A percentile compares a stretch with the other conserved stretches of the same genome.
Evolutionary conservation across 495 filamentous ascomycete genomes (phyloP).

Genomic region (Hyaloscypha bicolor): DNA sequence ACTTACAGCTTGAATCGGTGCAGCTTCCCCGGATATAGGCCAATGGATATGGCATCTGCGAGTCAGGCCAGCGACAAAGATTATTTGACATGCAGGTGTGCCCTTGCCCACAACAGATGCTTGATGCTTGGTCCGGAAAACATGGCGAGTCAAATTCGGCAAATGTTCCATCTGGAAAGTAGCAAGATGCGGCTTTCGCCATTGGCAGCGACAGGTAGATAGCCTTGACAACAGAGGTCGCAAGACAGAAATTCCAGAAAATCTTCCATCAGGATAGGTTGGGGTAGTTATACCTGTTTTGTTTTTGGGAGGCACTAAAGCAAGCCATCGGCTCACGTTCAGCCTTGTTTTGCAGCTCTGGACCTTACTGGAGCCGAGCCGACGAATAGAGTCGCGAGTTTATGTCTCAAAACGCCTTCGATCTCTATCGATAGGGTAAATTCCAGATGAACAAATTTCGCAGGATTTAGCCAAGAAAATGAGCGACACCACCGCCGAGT

Average conservation of each 20-base stretch:
- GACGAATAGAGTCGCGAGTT: background rate
- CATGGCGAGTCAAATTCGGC: slow-evolving; percentile 10
- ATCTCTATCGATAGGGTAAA: too few species aligned
- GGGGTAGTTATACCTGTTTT: background rate
- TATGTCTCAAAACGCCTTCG: background rate
- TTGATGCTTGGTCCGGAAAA: slow-evolving; percentile 6
- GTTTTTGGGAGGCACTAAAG: background rate
- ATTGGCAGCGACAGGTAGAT: background rate
- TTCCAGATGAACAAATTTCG: too few species aligned
- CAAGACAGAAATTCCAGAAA: background rate
- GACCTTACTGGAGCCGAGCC: background rate
- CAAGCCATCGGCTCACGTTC: background rate
- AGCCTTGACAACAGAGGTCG: background rate
- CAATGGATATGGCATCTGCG: background rate
- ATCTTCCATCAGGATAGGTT: background rate
- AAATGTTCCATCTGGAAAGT: slow-evolving; percentile 13
- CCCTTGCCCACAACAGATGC: slow-evolving; percentile 12
- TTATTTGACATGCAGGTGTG: slow-evolving; percentile 19
- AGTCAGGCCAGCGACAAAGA: slow-evolving; percentile 8
- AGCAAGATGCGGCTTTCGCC: slow-evolving; percentile 1
- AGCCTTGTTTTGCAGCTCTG: background rate
- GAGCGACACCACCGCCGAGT: too few species aligned
- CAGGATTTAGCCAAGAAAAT: too few species aligned
- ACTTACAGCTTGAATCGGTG: slow-evolving; percentile 15
- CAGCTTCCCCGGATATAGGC: slow-evolving; percentile 18